phyloP scores from a whole-genome alignment of 768 basidiomycete species.

The Hypholoma sublateritium region DNA sequence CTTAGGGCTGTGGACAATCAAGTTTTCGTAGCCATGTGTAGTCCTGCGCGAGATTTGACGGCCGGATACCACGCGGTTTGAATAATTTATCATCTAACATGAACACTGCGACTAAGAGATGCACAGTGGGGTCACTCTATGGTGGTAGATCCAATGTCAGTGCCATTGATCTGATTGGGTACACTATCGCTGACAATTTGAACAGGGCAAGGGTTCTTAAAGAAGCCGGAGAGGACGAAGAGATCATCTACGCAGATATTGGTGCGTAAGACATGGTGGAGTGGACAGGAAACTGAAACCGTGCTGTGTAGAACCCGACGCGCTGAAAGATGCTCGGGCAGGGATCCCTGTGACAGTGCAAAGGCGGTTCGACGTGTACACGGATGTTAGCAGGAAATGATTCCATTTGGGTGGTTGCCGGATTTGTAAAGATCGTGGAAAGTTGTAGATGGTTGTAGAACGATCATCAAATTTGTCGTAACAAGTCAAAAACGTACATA shows the following conservation, averaged over 20 bases:
- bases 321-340: constrained; percentile 63
- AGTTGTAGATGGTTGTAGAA: constrained; percentile 44
- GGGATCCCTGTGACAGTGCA: constrained; percentile 93
- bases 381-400: constrained; percentile 53
- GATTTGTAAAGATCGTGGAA: constrained; percentile 42
- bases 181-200: constrained; percentile 5
- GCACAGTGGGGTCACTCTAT: constrained; percentile 85
- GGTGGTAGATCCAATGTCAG: constrained; percentile 88
- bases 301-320: constrained; percentile 42
- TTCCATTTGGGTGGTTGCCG: constrained; percentile 22
- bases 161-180: constrained; percentile 8
- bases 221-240: constrained; percentile 75
- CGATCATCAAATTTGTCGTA: constrained; percentile 30
- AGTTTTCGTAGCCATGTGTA: constrained; percentile 95
- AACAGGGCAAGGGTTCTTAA: constrained; percentile 71
- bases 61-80: constrained; percentile 88
- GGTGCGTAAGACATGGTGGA: constrained; percentile 48
- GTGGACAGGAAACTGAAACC: background rate
- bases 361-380: constrained; percentile 90
- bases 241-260: constrained; percentile 78
- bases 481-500: constrained; percentile 30
- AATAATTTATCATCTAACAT: constrained; percentile 10
- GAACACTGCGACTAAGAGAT: background rate
- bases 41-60: constrained; percentile 82
- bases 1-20: constrained; percentile 95